Evolutionary conservation across 2,329 filamentous ascomycete genomes (phyloP).

Genomic region (Diaporthe vexans): DNA sequence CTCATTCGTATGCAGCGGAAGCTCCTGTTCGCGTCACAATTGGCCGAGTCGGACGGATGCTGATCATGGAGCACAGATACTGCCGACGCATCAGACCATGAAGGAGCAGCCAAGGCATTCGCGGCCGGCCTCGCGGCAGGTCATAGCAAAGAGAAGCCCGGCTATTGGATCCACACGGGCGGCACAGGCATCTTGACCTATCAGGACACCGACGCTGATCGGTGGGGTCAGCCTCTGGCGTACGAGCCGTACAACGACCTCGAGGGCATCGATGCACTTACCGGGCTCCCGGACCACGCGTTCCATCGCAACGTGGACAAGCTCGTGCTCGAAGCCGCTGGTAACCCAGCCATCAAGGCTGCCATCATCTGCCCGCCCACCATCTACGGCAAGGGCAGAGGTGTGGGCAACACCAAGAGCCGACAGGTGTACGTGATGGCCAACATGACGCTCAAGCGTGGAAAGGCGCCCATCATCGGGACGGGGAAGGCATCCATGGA

Average conservation of each 20-base stretch:
- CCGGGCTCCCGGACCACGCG: constrained; percentile 68
- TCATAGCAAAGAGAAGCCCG: constrained; percentile 59
- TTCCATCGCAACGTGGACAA: constrained; percentile 78
- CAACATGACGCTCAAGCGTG: constrained; percentile 56
- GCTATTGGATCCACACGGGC: constrained; percentile 64
- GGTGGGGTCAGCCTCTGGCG: constrained; percentile 59
- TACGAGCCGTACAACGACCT: constrained; percentile 70
- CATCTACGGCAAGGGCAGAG: constrained; percentile 66
- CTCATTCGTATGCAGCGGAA: constrained; percentile 59
- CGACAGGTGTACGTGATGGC: constrained; percentile 63
- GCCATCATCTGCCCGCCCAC: constrained; percentile 63
- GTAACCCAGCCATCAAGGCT: constrained; percentile 54
- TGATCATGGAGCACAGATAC: constrained; percentile 57
- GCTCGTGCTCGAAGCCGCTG: constrained; percentile 65
- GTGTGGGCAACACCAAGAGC: constrained; percentile 62
- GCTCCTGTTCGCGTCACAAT: too few species aligned
- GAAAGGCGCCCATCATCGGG: constrained; percentile 59
- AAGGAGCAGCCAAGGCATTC: constrained; percentile 59
- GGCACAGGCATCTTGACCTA: constrained; percentile 64
- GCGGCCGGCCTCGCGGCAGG: constrained; percentile 59
- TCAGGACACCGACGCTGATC: constrained; percentile 54
- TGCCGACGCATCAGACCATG: constrained; percentile 62
- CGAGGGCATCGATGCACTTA: constrained; percentile 68
- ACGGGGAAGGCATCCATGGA: constrained; percentile 64
- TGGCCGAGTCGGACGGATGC: not conserved